A percentile compares a stretch with the other conserved stretches of the same genome.
These are phyloP conservation scores for Luzula sylvatica DNA, from an alignment of 176 grass and related monocot genomes.

Conservation along the genomic window DNA sequence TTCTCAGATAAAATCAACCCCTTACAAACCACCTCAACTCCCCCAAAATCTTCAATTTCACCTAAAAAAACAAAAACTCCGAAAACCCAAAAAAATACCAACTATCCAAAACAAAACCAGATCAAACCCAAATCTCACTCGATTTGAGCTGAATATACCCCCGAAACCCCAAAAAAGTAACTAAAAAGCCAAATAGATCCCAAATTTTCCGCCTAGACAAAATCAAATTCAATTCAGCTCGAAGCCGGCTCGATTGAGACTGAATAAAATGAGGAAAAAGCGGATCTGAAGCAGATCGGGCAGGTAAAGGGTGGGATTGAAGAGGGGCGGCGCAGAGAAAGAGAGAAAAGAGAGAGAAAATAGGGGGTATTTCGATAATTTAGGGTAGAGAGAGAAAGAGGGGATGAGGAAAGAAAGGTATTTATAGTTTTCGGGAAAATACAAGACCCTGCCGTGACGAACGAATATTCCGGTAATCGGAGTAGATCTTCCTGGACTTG, in stretches of 20 bases:
- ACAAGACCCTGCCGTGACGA: slow-evolving; percentile 31
- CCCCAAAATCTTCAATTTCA: neutral
- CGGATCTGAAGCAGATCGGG: slow-evolving; percentile 30
- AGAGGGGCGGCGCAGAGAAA: slow-evolving; percentile 14
- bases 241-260: slow-evolving; percentile 24
- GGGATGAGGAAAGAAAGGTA: slow-evolving; percentile 39
- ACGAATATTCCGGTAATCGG: slow-evolving; percentile 29
- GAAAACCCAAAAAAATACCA: neutral
- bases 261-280: neutral
- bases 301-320: neutral
- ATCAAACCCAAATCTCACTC: neutral
- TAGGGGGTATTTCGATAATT: slow-evolving; percentile 28
- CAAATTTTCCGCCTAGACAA: neutral
- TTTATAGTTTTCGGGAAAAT: slow-evolving; percentile 99
- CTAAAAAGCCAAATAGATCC: neutral
- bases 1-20: neutral
- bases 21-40: neutral
- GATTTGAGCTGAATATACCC: neutral
- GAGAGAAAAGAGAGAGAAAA: slow-evolving; percentile 36
- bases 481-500: neutral
- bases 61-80: too few relatives aligned
- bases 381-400: slow-evolving; percentile 44
- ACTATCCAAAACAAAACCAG: neutral
- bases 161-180: neutral
- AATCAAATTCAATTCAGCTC: slow-evolving; percentile 25